A percentile compares a stretch with the other conserved stretches of the same genome.
These are phyloP conservation scores for Terfezia claveryi DNA, from an alignment of 495 filamentous ascomycete species.

Conservation along the genomic window DNA sequence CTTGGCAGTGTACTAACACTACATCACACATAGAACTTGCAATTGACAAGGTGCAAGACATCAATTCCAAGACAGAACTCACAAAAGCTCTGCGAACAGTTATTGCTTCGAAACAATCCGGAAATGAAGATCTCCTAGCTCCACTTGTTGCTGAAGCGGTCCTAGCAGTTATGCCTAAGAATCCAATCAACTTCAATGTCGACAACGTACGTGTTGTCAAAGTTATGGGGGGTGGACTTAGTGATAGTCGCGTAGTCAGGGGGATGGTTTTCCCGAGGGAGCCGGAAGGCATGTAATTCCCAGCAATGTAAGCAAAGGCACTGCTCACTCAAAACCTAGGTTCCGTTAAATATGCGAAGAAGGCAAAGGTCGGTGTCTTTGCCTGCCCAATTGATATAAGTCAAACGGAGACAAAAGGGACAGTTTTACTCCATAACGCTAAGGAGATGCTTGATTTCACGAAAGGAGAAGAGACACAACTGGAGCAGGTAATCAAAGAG, in stretches of 20 bases:
- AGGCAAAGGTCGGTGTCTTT: slow-evolving; percentile 92
- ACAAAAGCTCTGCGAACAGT: slow-evolving; percentile 92
- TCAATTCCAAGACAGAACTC: slow-evolving; percentile 55
- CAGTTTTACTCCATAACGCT: slow-evolving; percentile 88
- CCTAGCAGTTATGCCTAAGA: slow-evolving; percentile 83
- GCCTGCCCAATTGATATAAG: slow-evolving; percentile 87
- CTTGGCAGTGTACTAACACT: too few relatives aligned
- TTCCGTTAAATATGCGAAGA: slow-evolving; percentile 64
- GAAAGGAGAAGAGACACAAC: slow-evolving; percentile 81
- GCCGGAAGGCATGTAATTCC: slow-evolving; percentile 35
- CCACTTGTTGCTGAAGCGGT: slow-evolving; percentile 80
- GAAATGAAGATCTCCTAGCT: slow-evolving; percentile 71
- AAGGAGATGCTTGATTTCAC: slow-evolving; percentile 98
- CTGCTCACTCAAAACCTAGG: slow-evolving; percentile 14
- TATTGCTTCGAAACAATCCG: slow-evolving; percentile 87
- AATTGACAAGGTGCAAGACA: slow-evolving; percentile 71
- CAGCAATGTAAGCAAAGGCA: background rate
- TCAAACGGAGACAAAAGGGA: slow-evolving; percentile 99
- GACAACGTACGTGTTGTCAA: slow-evolving; percentile 98
- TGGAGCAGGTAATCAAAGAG: slow-evolving; percentile 83
- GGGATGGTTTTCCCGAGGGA: slow-evolving; percentile 96
- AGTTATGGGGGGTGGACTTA: slow-evolving; percentile 93
- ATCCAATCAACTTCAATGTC: slow-evolving; percentile 96
- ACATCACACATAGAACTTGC: slow-evolving; percentile 39
- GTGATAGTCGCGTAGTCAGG: slow-evolving; percentile 82